Evolutionary conservation across 768 basidiomycete species (phyloP).

Genomic region (Sporobolomyces pararoseus): DNA sequence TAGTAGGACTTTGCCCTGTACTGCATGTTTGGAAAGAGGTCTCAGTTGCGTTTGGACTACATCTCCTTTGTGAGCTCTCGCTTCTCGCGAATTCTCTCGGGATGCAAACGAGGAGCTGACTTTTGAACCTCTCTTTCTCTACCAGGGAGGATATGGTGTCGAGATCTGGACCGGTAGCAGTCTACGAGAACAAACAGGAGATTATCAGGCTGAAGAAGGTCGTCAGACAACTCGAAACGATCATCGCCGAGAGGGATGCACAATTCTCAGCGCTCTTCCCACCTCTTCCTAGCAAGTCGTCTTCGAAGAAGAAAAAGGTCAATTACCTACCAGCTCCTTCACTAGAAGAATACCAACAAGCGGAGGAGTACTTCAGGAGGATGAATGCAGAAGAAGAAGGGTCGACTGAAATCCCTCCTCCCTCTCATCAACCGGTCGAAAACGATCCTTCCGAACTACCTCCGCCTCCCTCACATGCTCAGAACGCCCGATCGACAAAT

Average conservation of each 20-base stretch:
- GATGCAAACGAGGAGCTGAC: neutral
- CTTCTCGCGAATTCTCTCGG: neutral
- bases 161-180: neutral
- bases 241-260: slow-evolving; percentile 8
- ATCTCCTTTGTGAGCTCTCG: neutral
- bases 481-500: neutral
- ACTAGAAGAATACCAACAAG: too few species aligned
- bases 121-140: neutral
- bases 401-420: too few species aligned
- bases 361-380: too few species aligned
- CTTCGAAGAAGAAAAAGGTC: too few species aligned
- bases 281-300: neutral
- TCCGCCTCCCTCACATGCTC: neutral
- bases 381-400: too few species aligned
- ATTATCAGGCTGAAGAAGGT: slow-evolving; percentile 4
- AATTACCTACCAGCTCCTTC: too few species aligned
- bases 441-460: neutral
- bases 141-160: neutral
- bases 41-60: slow-evolving; percentile 10
- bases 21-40: neutral
- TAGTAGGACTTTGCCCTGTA: neutral
- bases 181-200: slow-evolving; percentile 8
- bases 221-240: slow-evolving; percentile 9
- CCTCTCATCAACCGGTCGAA: too few species aligned
- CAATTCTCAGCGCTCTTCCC: neutral